A percentile compares a stretch with the other conserved stretches of the same genome.
Evolutionary conservation across 768 basidiomycete genomes (phyloP).

Genomic region (Leccinellum rugosiceps): DNA sequence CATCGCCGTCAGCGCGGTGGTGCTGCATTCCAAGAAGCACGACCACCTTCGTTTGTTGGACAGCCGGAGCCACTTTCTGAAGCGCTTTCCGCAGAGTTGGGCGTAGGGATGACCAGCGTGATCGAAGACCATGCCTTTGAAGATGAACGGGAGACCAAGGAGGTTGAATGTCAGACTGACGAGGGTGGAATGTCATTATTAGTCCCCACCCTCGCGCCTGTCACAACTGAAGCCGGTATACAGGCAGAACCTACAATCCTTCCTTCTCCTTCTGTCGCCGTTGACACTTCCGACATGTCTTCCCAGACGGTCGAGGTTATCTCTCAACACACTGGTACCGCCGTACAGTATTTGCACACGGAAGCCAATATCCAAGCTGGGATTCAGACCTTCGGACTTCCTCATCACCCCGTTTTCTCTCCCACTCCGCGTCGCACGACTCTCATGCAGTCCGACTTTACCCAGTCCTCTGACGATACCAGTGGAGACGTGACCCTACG

Average conservation of each 20-base stretch:
- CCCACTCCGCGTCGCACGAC: constrained; percentile 39
- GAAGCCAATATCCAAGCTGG: constrained; percentile 33
- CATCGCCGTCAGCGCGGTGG: constrained; percentile 61
- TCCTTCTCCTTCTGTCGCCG: constrained; percentile 11
- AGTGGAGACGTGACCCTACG: constrained; percentile 37
- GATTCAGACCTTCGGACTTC: constrained; percentile 37
- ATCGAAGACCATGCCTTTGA: constrained; percentile 39
- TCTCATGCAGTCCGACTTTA: constrained; percentile 45
- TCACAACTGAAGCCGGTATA: constrained; percentile 39
- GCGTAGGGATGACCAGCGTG: constrained; percentile 43
- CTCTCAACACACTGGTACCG: constrained; percentile 38
- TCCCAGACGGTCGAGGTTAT: constrained; percentile 49
- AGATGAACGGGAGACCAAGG: constrained; percentile 50
- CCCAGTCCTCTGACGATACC: constrained; percentile 36
- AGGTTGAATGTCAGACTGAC: constrained; percentile 69
- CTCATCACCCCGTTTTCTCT: constrained; percentile 24
- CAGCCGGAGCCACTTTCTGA: constrained; percentile 69
- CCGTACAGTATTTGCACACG: constrained; percentile 43
- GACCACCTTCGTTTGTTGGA: constrained; percentile 68
- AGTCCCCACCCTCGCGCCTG: constrained; percentile 28
- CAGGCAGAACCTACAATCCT: constrained; percentile 34
- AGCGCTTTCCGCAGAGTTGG: constrained; percentile 68
- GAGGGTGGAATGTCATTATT: constrained; percentile 31
- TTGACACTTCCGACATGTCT: constrained; percentile 34
- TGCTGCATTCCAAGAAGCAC: constrained; percentile 63